Evolutionary conservation across 257 asterid genomes (phyloP).

Genomic region (Marsdenia floribunda): DNA sequence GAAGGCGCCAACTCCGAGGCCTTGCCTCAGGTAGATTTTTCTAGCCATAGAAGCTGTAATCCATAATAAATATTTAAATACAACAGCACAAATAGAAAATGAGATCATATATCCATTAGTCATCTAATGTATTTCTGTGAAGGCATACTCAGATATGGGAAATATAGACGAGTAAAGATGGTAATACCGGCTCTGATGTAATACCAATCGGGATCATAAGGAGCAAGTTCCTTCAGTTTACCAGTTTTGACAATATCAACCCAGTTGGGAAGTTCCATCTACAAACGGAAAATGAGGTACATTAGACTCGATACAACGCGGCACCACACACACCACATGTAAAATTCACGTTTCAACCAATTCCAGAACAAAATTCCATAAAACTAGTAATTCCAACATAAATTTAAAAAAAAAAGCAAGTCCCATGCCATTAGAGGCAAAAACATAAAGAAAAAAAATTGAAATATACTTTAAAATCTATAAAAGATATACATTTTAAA

Average conservation of each 20-base stretch:
- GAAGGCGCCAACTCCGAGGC: conserved; percentile 82
- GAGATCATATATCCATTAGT: background rate
- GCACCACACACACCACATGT: background rate
- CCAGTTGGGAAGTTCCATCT: conserved; percentile 95
- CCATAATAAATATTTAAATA: background rate
- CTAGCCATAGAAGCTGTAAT: conserved; percentile 80
- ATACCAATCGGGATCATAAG: conserved; percentile 94
- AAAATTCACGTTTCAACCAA: background rate
- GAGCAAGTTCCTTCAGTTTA: conserved; percentile 81
- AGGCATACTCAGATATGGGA: background rate
- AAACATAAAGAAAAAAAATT: background rate
- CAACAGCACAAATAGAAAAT: background rate
- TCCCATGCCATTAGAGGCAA: background rate
- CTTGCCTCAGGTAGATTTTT: conserved; percentile 70
- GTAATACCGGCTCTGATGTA: conserved; percentile 75
- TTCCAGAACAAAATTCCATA: background rate
- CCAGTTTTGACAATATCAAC: conserved; percentile 89
- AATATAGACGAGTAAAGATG: background rate
- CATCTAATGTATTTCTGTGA: background rate
- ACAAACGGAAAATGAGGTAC: background rate
- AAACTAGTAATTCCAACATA: background rate
- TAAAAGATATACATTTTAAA: background rate
- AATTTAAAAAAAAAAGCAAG: background rate
- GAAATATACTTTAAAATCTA: background rate
- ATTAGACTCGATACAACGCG: background rate